phyloP scores from a whole-genome alignment of 257 asterid species.

The Eucommia ulmoides region DNA sequence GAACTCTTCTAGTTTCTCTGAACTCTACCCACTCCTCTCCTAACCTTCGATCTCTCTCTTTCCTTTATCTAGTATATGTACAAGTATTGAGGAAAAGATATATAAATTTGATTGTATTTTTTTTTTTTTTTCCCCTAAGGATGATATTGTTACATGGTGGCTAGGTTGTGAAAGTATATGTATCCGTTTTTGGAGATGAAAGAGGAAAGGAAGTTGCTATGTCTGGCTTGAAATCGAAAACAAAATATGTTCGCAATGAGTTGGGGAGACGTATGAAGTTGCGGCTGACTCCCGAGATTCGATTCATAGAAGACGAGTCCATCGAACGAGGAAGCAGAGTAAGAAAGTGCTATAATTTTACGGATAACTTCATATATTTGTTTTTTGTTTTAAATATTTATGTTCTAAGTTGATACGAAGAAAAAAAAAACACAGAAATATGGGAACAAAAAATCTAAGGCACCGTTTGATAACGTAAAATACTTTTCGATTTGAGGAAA shows the following conservation, averaged over 20 bases:
- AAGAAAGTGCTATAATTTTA: slow-evolving; percentile 15
- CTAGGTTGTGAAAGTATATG: slow-evolving; percentile 96
- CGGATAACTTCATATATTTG: neutral
- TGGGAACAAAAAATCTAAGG: too few species aligned
- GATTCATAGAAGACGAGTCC: slow-evolving; percentile 91
- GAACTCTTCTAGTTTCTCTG: too few species aligned
- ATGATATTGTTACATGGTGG: too few species aligned
- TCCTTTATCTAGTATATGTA: too few species aligned
- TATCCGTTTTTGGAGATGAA: slow-evolving; percentile 95
- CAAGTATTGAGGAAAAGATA: too few species aligned
- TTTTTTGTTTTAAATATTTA: neutral
- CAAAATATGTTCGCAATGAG: slow-evolving; percentile 82
- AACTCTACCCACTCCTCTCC: too few species aligned
- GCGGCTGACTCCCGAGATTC: slow-evolving; percentile 92
- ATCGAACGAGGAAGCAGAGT: slow-evolving; percentile 99
- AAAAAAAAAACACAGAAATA: too few species aligned
- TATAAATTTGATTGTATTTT: too few species aligned
- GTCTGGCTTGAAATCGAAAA: slow-evolving; percentile 82
- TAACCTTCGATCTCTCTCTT: too few species aligned
- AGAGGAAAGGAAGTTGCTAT: slow-evolving; percentile 96
- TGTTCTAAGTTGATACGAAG: too few species aligned
- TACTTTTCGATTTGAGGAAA: neutral
- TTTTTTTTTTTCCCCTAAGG: too few species aligned
- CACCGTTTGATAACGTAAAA: neutral
- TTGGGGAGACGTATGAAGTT: slow-evolving; percentile 91